Percentiles rank a stretch among this genome's conserved stretches.
These are phyloP conservation scores for Teratosphaeria gauchensis DNA, from an alignment of 2,329 filamentous ascomycete genomes.

Conservation along the genomic window DNA sequence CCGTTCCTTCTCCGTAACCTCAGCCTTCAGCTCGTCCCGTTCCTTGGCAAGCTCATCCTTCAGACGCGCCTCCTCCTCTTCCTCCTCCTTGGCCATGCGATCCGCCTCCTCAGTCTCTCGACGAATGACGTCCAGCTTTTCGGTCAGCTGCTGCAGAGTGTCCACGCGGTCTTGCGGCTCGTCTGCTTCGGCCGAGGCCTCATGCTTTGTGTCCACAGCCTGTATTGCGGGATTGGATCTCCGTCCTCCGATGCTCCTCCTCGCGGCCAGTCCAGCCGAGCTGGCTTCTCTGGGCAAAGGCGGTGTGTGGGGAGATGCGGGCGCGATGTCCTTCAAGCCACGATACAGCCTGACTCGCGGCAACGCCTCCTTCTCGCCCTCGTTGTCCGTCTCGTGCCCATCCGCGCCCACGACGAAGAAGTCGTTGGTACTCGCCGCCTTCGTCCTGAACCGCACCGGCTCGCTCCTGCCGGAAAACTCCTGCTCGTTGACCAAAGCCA, in stretches of 20 bases:
- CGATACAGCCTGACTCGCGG: slow-evolving; percentile 43
- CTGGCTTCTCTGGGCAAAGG: slow-evolving; percentile 58
- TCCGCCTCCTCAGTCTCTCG: slow-evolving; percentile 75
- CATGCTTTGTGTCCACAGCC: slow-evolving; percentile 27
- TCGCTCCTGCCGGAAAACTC: slow-evolving; percentile 88
- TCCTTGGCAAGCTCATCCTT: slow-evolving; percentile 55
- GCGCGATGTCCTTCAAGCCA: slow-evolving; percentile 40
- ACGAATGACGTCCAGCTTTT: slow-evolving; percentile 68
- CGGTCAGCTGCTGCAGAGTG: slow-evolving; percentile 67
- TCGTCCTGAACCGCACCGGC: slow-evolving; percentile 73
- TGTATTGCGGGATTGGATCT: slow-evolving; percentile 54
- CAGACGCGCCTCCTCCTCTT: slow-evolving; percentile 39
- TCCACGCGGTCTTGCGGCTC: slow-evolving; percentile 50
- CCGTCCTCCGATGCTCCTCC: slow-evolving; percentile 62
- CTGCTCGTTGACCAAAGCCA: slow-evolving; percentile 81
- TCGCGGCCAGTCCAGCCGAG: slow-evolving; percentile 36
- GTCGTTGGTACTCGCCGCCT: slow-evolving; percentile 33
- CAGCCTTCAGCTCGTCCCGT: slow-evolving; percentile 66
- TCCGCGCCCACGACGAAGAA: slow-evolving; percentile 28
- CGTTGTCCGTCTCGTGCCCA: slow-evolving; percentile 22
- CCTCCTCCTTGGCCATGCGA: slow-evolving; percentile 54
- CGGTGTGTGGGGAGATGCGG: slow-evolving; percentile 53
- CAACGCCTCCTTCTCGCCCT: slow-evolving; percentile 39
- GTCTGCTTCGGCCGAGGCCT: slow-evolving; percentile 26
- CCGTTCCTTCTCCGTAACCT: slow-evolving; percentile 82